phyloP scores from a whole-genome alignment of 805 yeast species.

The Cyberlindnera saturnus region DNA sequence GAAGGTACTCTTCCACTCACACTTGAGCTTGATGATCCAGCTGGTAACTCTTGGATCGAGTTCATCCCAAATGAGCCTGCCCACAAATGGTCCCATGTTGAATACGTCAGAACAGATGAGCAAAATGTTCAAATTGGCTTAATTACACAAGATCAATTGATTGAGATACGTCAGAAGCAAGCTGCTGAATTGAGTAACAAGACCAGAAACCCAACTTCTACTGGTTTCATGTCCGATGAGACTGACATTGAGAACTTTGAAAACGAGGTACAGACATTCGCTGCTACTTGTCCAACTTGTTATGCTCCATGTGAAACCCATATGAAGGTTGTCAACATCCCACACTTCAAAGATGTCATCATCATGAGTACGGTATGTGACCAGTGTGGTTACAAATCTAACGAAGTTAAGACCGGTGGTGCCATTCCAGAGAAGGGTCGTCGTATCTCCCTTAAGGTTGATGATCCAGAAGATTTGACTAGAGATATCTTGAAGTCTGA shows the following conservation, averaged over 20 bases:
- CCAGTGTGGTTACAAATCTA: constrained; percentile 89
- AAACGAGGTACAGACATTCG: constrained; percentile 90
- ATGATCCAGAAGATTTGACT: constrained; percentile 83
- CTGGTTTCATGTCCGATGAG: constrained; percentile 62
- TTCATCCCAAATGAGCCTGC: constrained; percentile 79
- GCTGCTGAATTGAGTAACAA: constrained; percentile 20
- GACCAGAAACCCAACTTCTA: constrained; percentile 33
- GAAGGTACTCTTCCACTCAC: constrained; percentile 70
- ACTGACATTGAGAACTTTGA: constrained; percentile 79
- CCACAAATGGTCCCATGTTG: constrained; percentile 84
- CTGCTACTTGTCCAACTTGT: constrained; percentile 91
- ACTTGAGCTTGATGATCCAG: constrained; percentile 80
- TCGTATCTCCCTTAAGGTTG: constrained; percentile 63
- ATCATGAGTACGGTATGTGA: constrained; percentile 94
- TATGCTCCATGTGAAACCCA: constrained; percentile 78
- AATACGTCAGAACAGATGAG: constrained; percentile 79
- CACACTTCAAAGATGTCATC: constrained; percentile 96
- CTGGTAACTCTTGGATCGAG: constrained; percentile 97
- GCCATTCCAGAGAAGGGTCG: constrained; percentile 85
- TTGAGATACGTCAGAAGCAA: constrained; percentile 27
- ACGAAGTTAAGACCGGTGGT: constrained; percentile 98
- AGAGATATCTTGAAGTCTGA: constrained; percentile 94
- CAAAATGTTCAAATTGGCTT: constrained; percentile 84
- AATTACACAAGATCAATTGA: constrained; percentile 52
- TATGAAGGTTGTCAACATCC: constrained; percentile 94